A percentile compares a stretch with the other conserved stretches of the same genome.
Conservation (phyloP, 2,329 filamentous ascomycete genomes). For the Neurospora sp. region DNA sequence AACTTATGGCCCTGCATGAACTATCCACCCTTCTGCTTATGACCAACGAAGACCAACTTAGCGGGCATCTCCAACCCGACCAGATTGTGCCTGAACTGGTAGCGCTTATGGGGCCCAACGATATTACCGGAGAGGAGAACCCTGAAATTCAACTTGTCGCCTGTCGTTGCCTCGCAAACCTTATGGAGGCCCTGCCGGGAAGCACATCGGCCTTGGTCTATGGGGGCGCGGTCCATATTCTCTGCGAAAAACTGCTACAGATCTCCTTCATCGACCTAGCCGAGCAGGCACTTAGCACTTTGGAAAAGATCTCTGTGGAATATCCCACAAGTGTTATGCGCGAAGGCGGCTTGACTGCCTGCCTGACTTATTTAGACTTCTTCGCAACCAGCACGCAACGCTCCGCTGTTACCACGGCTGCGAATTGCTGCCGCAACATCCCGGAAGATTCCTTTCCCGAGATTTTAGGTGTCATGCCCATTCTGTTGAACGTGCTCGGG, state of each 20-base stretch:
- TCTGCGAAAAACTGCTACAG: constrained; percentile 90
- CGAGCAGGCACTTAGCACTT: constrained; percentile 89
- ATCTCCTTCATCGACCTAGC: constrained; percentile 96
- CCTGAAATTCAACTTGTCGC: constrained; percentile 95
- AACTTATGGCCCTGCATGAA: constrained; percentile 86
- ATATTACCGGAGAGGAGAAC: constrained; percentile 74
- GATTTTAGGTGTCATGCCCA: constrained; percentile 93
- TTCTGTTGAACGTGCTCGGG: constrained; percentile 75
- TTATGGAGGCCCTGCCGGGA: constrained; percentile 93
- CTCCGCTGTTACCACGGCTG: constrained; percentile 92
- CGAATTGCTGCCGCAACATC: constrained; percentile 96
- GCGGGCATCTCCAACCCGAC: constrained; percentile 90
- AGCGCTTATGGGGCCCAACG: constrained; percentile 79
- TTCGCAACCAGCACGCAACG: constrained; percentile 95
- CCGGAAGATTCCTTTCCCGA: constrained; percentile 87
- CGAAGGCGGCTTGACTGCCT: constrained; percentile 92
- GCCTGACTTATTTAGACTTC: constrained; percentile 90
- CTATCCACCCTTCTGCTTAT: constrained; percentile 87
- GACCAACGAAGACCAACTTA: constrained; percentile 92
- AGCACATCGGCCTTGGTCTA: constrained; percentile 95
- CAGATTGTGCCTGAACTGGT: constrained; percentile 93
- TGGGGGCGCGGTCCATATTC: constrained; percentile 85
- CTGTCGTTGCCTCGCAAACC: constrained; percentile 87
- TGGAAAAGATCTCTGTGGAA: constrained; percentile 95
- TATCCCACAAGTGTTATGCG: constrained; percentile 92